Evolutionary conservation across 148 eudicot genomes (phyloP).

Genomic region (Rhododendron griersonianum): DNA sequence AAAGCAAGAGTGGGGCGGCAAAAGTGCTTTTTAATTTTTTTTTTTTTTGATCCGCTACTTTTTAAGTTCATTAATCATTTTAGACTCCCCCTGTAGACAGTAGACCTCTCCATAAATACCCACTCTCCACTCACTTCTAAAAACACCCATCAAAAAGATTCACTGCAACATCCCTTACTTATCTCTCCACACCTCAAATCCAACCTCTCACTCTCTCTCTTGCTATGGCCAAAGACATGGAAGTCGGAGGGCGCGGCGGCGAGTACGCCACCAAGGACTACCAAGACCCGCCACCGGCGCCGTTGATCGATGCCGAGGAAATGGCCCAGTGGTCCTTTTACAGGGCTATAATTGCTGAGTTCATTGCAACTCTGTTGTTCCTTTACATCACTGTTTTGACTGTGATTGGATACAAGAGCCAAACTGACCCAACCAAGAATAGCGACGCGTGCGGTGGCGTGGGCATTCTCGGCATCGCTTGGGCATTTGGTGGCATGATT

Average conservation of each 20-base stretch:
- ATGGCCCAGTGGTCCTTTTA: background rate
- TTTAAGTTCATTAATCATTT: background rate
- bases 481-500: slow-evolving; percentile 3
- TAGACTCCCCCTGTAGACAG: background rate
- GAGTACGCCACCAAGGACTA: background rate
- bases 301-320: background rate
- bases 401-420: background rate
- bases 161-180: background rate
- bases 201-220: background rate
- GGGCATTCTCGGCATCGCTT: background rate
- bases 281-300: background rate
- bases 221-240: background rate
- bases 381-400: background rate
- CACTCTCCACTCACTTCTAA: background rate
- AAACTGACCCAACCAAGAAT: background rate
- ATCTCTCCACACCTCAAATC: background rate
- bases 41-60: background rate
- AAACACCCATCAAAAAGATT: background rate
- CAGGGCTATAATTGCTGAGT: slow-evolving; percentile 1
- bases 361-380: background rate
- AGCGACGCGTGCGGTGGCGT: background rate
- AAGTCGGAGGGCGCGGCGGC: background rate
- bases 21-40: background rate
- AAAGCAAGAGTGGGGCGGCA: background rate
- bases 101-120: background rate